phyloP scores from a whole-genome alignment of 176 grass and related monocot genomes.

The Oryza meyeriana region DNA sequence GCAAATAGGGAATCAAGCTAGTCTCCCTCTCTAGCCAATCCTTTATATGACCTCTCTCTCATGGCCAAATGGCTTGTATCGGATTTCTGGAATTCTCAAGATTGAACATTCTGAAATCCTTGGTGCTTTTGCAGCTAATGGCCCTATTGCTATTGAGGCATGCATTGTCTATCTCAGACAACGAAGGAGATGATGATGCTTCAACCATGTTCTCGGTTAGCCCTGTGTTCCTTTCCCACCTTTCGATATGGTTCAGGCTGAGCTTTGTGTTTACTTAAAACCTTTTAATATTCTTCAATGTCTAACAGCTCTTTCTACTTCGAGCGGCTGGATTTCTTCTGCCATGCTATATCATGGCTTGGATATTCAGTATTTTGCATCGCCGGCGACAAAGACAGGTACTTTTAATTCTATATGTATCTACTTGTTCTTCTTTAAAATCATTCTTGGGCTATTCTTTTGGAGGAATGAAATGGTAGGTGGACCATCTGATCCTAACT shows the following conservation, averaged over 20 bases:
- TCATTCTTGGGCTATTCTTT: neutral
- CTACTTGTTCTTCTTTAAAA: neutral
- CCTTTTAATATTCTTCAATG: constrained; percentile 16
- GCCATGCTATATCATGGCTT: constrained; percentile 90
- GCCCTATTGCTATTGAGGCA: constrained; percentile 82
- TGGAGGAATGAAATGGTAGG: neutral
- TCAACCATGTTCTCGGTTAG: constrained; percentile 91
- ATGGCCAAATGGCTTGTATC: neutral
- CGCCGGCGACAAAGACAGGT: constrained; percentile 82
- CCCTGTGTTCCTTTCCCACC: neutral
- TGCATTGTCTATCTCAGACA: constrained; percentile 71
- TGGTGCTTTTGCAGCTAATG: constrained; percentile 62
- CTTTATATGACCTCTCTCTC: neutral
- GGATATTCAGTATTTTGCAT: constrained; percentile 85
- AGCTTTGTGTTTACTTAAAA: neutral
- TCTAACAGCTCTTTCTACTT: constrained; percentile 75
- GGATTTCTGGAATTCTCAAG: constrained; percentile 11
- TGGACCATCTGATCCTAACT: neutral
- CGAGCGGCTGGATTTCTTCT: constrained; percentile 89
- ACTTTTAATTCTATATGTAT: neutral
- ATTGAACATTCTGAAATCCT: neutral
- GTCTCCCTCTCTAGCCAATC: neutral
- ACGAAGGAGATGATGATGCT: constrained; percentile 76
- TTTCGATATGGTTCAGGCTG: neutral
- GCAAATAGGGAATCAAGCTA: neutral